A percentile compares a stretch with the other conserved stretches of the same genome.
Conservation (phyloP, 805 yeast genomes). For the Nakazawaea ishiwadae region DNA sequence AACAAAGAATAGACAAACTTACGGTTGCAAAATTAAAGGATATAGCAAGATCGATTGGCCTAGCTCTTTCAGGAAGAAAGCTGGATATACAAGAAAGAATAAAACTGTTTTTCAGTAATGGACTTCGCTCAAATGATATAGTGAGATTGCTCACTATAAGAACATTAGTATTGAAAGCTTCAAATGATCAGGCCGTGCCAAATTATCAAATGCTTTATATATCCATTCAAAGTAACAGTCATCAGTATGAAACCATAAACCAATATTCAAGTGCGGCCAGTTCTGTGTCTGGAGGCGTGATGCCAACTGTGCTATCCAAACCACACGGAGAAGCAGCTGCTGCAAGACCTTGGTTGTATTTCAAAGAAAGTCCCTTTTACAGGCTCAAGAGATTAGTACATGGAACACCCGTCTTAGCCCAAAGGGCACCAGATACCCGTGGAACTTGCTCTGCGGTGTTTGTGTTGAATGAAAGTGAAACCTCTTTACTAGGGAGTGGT, state of each 20-base stretch:
- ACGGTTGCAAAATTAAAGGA: constrained; percentile 51
- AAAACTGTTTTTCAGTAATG: constrained; percentile 37
- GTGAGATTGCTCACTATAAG: constrained; percentile 41
- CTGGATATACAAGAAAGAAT: constrained; percentile 55
- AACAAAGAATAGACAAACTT: constrained; percentile 27
- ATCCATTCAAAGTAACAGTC: constrained; percentile 16
- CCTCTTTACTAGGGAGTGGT: constrained; percentile 26
- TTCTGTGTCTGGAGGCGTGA: not conserved
- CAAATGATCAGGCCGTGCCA: constrained; percentile 32
- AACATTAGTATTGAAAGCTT: constrained; percentile 35
- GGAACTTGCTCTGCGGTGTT: constrained; percentile 42
- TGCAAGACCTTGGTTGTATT: constrained; percentile 37
- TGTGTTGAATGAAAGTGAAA: constrained; percentile 37
- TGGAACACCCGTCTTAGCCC: constrained; percentile 41
- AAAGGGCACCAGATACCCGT: constrained; percentile 35
- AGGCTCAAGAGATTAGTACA: constrained; percentile 40
- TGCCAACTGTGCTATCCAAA: not conserved
- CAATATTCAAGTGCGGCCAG: constrained; percentile 14
- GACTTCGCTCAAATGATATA: constrained; percentile 32
- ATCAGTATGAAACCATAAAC: constrained; percentile 20
- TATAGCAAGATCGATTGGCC: constrained; percentile 43
- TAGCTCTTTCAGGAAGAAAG: constrained; percentile 55
- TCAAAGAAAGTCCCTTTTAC: constrained; percentile 55
- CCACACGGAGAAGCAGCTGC: not conserved
- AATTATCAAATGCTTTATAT: constrained; percentile 26